Conservation (phyloP, 208 protist genomes). For the Vickermania spadyakhi region DNA sequence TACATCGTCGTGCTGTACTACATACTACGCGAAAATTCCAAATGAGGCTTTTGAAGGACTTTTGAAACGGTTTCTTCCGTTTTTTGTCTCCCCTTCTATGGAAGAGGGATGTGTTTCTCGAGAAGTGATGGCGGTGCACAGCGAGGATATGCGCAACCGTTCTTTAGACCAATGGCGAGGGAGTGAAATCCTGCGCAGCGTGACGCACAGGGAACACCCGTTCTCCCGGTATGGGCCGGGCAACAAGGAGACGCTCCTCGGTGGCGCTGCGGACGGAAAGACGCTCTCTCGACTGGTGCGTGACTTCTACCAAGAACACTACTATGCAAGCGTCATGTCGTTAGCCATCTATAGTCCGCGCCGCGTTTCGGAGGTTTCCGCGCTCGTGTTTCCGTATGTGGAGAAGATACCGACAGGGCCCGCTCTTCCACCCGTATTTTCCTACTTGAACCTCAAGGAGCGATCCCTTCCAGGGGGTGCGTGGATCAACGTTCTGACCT, state of each 20-base stretch:
- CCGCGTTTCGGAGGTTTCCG: constrained; percentile 3
- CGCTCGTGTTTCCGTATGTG: constrained; percentile 5
- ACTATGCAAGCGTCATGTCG: constrained; percentile 42
- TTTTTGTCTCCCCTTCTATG: constrained; percentile 90
- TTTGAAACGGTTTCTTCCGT: constrained; percentile 91
- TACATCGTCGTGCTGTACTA: constrained; percentile 67
- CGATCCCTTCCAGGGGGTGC: not conserved
- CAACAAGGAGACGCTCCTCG: constrained; percentile 73
- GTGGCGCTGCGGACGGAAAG: constrained; percentile 22
- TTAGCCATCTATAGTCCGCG: constrained; percentile 23
- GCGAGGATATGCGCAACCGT: constrained; percentile 90
- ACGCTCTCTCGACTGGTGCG: constrained; percentile 55
- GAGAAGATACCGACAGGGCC: constrained; percentile 2
- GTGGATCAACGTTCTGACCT: not conserved
- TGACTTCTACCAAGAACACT: constrained; percentile 60
- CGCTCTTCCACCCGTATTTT: not conserved
- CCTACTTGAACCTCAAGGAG: constrained; percentile 5
- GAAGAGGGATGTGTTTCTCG: constrained; percentile 54
- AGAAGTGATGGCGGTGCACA: constrained; percentile 91
- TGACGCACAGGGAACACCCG: constrained; percentile 55
- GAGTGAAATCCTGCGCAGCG: constrained; percentile 50
- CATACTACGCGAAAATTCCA: constrained; percentile 85
- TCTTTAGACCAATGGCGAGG: constrained; percentile 72
- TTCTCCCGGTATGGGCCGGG: constrained; percentile 81
- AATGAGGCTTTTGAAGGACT: constrained; percentile 56